Evolutionary conservation across 768 basidiomycete genomes (phyloP).

Genomic region (Russula dissimulans): DNA sequence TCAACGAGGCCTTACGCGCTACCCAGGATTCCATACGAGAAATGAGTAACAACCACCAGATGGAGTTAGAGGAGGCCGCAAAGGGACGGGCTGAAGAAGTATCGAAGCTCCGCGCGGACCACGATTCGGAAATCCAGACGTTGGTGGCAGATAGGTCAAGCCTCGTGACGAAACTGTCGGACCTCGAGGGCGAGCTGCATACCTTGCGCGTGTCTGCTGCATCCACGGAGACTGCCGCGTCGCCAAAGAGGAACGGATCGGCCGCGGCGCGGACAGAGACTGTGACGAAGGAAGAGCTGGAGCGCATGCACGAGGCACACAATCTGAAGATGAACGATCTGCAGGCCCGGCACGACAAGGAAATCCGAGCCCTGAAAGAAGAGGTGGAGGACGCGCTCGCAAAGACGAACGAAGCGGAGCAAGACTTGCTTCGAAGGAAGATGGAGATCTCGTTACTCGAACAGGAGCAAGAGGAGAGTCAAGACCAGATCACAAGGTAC

Average conservation of each 20-base stretch:
- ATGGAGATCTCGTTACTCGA: slow-evolving; percentile 80
- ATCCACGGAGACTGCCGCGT: slow-evolving; percentile 32
- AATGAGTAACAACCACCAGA: slow-evolving; percentile 58
- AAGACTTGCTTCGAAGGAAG: slow-evolving; percentile 55
- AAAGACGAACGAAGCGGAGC: slow-evolving; percentile 45
- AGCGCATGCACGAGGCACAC: slow-evolving; percentile 74
- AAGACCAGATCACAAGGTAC: slow-evolving; percentile 73
- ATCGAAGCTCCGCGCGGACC: slow-evolving; percentile 45
- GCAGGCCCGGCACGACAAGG: slow-evolving; percentile 56
- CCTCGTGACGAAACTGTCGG: slow-evolving; percentile 52
- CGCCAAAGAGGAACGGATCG: slow-evolving; percentile 50
- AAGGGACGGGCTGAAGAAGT: slow-evolving; percentile 61
- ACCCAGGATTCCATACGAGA: slow-evolving; percentile 65
- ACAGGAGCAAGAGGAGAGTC: slow-evolving; percentile 67
- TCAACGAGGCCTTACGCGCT: slow-evolving; percentile 55
- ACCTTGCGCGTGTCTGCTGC: slow-evolving; percentile 50
- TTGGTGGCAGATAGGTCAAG: slow-evolving; percentile 55
- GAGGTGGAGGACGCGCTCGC: slow-evolving; percentile 46
- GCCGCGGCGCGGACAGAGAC: slow-evolving; percentile 33
- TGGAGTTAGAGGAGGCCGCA: slow-evolving; percentile 70
- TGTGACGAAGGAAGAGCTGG: slow-evolving; percentile 69
- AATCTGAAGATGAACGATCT: slow-evolving; percentile 71
- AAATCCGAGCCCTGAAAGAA: slow-evolving; percentile 40
- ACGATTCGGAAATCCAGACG: slow-evolving; percentile 51
- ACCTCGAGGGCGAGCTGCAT: slow-evolving; percentile 69